Evolutionary conservation across 148 eudicot genomes (phyloP).

Genomic region (Rhododendron mucronatum): DNA sequence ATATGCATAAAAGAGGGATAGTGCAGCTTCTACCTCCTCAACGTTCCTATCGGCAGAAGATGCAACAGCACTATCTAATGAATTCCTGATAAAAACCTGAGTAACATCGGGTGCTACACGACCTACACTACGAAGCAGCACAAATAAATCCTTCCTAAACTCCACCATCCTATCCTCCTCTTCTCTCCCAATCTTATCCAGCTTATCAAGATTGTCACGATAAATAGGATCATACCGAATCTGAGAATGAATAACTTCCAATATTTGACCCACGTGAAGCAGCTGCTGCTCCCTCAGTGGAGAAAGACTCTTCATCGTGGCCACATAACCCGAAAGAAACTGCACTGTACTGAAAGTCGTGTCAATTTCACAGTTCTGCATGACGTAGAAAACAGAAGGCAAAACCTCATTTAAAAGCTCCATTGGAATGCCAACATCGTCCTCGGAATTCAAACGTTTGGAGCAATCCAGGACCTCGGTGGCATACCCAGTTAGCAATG

Average conservation of each 20-base stretch:
- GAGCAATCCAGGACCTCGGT: constrained; percentile 73
- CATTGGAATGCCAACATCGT: constrained; percentile 43
- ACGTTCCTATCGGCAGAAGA: constrained; percentile 65
- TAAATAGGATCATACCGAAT: constrained; percentile 69
- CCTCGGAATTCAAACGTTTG: constrained; percentile 54
- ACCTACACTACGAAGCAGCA: constrained; percentile 73
- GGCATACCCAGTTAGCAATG: constrained; percentile 85
- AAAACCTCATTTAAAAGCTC: constrained; percentile 84
- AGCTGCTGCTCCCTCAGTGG: constrained; percentile 61
- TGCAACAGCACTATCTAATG: constrained; percentile 55
- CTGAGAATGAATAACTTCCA: constrained; percentile 80
- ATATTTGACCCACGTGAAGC: constrained; percentile 70
- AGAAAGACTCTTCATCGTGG: constrained; percentile 77
- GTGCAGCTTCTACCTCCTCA: constrained; percentile 96
- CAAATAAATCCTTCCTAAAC: constrained; percentile 75
- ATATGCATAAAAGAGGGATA: constrained; percentile 77
- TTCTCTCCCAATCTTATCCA: constrained; percentile 81
- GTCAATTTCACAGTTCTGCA: constrained; percentile 72
- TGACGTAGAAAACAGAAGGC: constrained; percentile 77
- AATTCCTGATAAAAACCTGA: constrained; percentile 67
- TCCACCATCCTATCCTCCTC: constrained; percentile 96
- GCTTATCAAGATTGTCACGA: constrained; percentile 68
- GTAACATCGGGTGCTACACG: constrained; percentile 93
- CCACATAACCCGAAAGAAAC: constrained; percentile 79
- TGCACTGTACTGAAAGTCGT: constrained; percentile 65